Conservation (phyloP, 495 filamentous ascomycete species). For the Aspergillus ostianus region DNA sequence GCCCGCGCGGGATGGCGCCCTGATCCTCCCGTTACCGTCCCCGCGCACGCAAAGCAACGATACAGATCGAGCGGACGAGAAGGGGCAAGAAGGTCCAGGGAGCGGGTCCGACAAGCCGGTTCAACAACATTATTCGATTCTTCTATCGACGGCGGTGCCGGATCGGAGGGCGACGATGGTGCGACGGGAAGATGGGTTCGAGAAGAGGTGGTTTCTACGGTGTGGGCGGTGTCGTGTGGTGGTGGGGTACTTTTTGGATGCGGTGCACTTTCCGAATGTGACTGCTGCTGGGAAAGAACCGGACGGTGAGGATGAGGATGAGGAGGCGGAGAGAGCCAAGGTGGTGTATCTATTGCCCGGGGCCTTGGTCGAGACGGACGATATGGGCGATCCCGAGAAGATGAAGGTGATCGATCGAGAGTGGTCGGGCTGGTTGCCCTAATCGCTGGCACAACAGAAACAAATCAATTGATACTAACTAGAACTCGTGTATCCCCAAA, state of each 20-base stretch:
- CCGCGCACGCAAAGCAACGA: too few species aligned
- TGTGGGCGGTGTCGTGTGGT: constrained; percentile 65
- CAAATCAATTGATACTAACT: background rate
- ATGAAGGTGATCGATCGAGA: constrained; percentile 26
- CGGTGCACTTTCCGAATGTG: constrained; percentile 30
- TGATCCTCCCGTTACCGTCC: constrained; percentile 28
- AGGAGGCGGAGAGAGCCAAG: constrained; percentile 25
- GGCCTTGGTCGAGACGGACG: constrained; percentile 51
- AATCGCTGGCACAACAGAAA: background rate
- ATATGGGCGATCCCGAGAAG: constrained; percentile 29
- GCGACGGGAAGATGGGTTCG: constrained; percentile 66
- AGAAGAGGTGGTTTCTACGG: constrained; percentile 60
- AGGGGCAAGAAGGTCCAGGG: background rate
- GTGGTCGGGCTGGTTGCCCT: constrained; percentile 31
- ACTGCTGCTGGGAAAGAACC: background rate
- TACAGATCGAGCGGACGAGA: background rate
- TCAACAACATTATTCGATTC: constrained; percentile 44
- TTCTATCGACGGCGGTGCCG: constrained; percentile 45
- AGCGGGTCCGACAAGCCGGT: background rate
- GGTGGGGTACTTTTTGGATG: constrained; percentile 58
- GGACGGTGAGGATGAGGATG: constrained; percentile 21
- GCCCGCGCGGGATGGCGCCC: constrained; percentile 25
- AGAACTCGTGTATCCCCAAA: background rate
- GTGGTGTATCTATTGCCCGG: constrained; percentile 62
- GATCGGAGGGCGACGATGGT: constrained; percentile 55